Base-by-base conservation (phyloP, 768 basidiomycete genomes). In the Suillus paluster region DNA sequence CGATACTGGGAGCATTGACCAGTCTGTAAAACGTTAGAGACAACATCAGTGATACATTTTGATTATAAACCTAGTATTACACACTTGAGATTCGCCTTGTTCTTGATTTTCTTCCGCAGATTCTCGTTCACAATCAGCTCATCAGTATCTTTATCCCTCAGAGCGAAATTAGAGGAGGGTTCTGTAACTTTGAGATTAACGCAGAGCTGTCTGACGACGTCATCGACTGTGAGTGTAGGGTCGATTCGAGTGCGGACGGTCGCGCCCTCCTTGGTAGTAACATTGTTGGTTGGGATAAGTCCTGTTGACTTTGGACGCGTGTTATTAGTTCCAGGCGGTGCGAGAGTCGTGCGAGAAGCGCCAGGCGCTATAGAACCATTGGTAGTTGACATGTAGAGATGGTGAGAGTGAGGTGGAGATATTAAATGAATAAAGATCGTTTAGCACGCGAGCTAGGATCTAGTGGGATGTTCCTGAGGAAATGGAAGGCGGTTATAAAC, bases 81-180 rank as follows among this genome's bases (percentile, higher is more conserved):
- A 66, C 71, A 94, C 93, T 88, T 94, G 59, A 95, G 79, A 69
- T 90, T 87, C 53, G 82, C 84, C 73, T 91, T 94, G 44, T 82
- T 81, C 75, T 84, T 90, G 66, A 95, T 92, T 79, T 90, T 91
- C 77, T 84, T 87, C 71, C 87, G 83, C 69, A 97, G 72, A 71
- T 95, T 96, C 65, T 94, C 92, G 68, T 91, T 90, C 30, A 93
- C 95, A 19, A 97, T 89, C 52, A 96, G 75, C 66, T 92, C 92
- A 63, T 91, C 91, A 17, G 82, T 85, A 67, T 93, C 91, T 27
- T 75, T 75, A 71, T 95, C 93, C 67, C 94, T 83, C 62, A 97
- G 74, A 1, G 93, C 90, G 70, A 86, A 95, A 64, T 90, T 78
- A 1, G 83, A 81, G 1, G 91, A 83, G 0, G 90, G 82, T 42